phyloP scores from a whole-genome alignment of 2,329 filamentous ascomycete species.

The Neofusicoccum cordaticola region DNA sequence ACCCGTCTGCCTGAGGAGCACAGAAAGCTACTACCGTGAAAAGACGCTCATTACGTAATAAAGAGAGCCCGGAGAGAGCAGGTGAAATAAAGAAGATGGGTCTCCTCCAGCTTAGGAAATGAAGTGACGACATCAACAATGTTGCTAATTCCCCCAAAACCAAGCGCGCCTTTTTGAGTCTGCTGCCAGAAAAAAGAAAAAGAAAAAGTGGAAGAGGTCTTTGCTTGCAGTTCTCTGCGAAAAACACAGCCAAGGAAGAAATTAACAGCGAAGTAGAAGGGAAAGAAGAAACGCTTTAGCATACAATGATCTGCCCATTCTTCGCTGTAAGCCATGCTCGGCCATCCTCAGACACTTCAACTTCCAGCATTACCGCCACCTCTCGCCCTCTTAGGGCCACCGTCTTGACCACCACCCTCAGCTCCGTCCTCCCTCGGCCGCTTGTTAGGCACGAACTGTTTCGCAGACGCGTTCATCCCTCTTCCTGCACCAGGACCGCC shows the following conservation, averaged over 20 bases:
- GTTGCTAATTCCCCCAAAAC: not conserved
- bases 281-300: not conserved
- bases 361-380: not conserved
- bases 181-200: not conserved
- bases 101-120: not conserved
- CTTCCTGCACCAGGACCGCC: conserved; percentile 25
- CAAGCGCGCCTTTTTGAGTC: not conserved
- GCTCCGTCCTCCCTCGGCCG: conserved; percentile 27
- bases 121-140: not conserved
- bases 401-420: conserved; percentile 16
- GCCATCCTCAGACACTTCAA: not conserved
- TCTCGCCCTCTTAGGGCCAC: conserved; percentile 1
- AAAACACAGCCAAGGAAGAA: not conserved
- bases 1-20: not conserved
- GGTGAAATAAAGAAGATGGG: not conserved
- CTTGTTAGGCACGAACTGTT: conserved; percentile 38
- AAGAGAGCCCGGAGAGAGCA: not conserved
- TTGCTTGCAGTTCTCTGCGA: not conserved
- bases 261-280: not conserved
- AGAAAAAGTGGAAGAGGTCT: not conserved
- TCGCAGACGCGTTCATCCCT: conserved; percentile 35
- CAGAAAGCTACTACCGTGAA: not conserved
- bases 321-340: not conserved
- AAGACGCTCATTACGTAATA: no score
- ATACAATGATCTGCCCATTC: not conserved